phyloP scores from a whole-genome alignment of 1,139 yeast genomes.

The Casaregolazyma suthepensis region DNA sequence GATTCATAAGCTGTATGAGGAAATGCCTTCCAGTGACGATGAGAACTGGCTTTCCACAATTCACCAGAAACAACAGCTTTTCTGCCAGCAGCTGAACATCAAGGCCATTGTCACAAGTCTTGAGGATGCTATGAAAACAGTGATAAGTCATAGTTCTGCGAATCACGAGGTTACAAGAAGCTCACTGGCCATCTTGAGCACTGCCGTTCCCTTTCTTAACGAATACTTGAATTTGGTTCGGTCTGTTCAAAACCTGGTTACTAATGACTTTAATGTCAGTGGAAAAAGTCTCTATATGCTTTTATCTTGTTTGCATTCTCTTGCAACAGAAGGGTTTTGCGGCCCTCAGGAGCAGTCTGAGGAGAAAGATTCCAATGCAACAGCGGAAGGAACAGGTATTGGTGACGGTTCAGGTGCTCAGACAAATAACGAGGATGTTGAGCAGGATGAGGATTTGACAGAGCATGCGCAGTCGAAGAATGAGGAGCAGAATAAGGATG shows the following conservation, averaged over 20 bases:
- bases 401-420: constrained; percentile 95
- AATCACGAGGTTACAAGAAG: constrained; percentile 34
- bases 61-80: constrained; percentile 31
- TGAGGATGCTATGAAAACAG: constrained; percentile 25
- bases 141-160: neutral
- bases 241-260: constrained; percentile 17
- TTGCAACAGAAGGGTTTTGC: constrained; percentile 89
- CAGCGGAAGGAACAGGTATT: constrained; percentile 77
- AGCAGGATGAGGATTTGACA: constrained; percentile 83
- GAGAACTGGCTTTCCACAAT: constrained; percentile 58
- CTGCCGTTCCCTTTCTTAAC: constrained; percentile 34
- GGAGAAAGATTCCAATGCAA: constrained; percentile 47
- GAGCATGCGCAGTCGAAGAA: constrained; percentile 87
- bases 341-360: constrained; percentile 68
- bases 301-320: constrained; percentile 47
- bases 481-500: constrained; percentile 62
- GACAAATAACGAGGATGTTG: constrained; percentile 76
- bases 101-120: constrained; percentile 30
- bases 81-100: constrained; percentile 27
- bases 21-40: constrained; percentile 38
- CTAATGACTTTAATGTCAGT: constrained; percentile 31
- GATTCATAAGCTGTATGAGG: constrained; percentile 33
- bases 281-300: constrained; percentile 61
- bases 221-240: constrained; percentile 26
- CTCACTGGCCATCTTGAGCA: constrained; percentile 24